phyloP scores from a whole-genome alignment of 257 asterid species.

The Knoxia roxburghii region DNA sequence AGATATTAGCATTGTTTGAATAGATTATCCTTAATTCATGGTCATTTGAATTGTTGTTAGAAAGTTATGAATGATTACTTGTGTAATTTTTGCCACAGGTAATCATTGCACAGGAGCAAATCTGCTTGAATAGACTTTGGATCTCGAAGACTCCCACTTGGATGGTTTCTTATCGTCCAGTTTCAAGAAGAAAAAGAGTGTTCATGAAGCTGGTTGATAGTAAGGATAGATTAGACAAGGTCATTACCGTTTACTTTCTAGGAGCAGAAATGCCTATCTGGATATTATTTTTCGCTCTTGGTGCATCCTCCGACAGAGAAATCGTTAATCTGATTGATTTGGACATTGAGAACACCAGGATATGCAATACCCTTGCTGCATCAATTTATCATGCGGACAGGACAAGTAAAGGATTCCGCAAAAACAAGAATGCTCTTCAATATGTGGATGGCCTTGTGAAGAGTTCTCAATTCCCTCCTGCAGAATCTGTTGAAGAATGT shows the following conservation, averaged over 20 bases:
- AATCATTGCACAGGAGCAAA: slow-evolving; percentile 91
- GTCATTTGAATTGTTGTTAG: not conserved
- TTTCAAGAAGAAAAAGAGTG: slow-evolving; percentile 45
- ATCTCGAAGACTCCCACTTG: slow-evolving; percentile 52
- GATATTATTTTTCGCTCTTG: slow-evolving; percentile 81
- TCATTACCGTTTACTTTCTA: slow-evolving; percentile 55
- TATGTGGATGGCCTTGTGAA: slow-evolving; percentile 42
- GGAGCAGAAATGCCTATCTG: slow-evolving; percentile 73
- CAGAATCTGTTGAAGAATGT: slow-evolving; percentile 69
- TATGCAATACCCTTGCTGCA: slow-evolving; percentile 51
- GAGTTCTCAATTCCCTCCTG: slow-evolving; percentile 56
- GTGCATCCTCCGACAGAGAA: slow-evolving; percentile 64
- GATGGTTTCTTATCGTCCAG: slow-evolving; percentile 62
- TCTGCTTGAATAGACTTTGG: slow-evolving; percentile 74
- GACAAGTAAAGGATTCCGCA: slow-evolving; percentile 53
- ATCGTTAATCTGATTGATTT: slow-evolving; percentile 54
- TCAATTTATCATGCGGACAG: slow-evolving; percentile 76
- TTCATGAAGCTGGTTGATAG: slow-evolving; percentile 49
- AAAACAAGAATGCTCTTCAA: slow-evolving; percentile 37
- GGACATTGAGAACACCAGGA: slow-evolving; percentile 39
- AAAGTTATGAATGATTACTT: not conserved
- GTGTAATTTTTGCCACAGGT: slow-evolving; percentile 45
- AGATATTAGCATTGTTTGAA: not conserved
- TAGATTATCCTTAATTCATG: not conserved
- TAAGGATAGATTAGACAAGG: slow-evolving; percentile 58